Evolutionary conservation across 139 green algal genomes (phyloP).

Genomic region (Chlorella sp.): DNA sequence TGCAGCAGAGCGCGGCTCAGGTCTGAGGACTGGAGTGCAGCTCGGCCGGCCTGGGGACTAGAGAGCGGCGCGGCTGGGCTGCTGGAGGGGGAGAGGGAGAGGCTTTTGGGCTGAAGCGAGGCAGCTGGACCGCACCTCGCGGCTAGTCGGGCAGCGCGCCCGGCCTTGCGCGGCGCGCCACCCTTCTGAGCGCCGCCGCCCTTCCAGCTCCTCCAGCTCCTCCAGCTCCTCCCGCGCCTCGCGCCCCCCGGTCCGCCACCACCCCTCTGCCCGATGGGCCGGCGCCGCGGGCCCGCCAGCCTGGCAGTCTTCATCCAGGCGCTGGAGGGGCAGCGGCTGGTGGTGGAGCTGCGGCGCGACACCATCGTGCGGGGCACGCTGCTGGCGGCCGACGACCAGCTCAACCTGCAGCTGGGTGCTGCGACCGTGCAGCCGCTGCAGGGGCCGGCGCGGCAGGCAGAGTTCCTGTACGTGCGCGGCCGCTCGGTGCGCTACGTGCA

Average conservation of each 20-base stretch:
- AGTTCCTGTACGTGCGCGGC: slow-evolving; percentile 27
- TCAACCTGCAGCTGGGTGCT: slow-evolving; percentile 43
- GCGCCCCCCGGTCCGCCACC: neutral
- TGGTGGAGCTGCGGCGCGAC: slow-evolving; percentile 50
- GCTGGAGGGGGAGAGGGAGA: too few species aligned
- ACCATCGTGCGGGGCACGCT: slow-evolving; percentile 42
- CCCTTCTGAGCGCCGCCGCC: too few species aligned
- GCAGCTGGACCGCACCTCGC: too few species aligned
- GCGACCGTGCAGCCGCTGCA: slow-evolving; percentile 31
- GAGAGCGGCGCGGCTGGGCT: too few species aligned
- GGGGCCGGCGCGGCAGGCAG: neutral
- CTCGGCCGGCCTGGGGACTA: too few species aligned
- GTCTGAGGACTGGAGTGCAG: too few species aligned
- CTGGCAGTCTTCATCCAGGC: slow-evolving; percentile 48
- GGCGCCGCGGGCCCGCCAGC: neutral
- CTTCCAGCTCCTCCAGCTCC: neutral
- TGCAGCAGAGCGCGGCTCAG: too few species aligned
- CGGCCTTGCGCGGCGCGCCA: too few species aligned
- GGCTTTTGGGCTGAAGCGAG: too few species aligned
- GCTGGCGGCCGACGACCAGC: slow-evolving; percentile 29
- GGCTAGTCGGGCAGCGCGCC: too few species aligned
- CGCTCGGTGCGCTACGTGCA: slow-evolving; percentile 46
- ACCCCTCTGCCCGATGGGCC: neutral
- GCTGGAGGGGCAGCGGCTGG: slow-evolving; percentile 39
- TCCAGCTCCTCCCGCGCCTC: neutral